Percentiles rank a stretch among this genome's conserved stretches.
These are phyloP conservation scores for Colletotrichum viniferum DNA, from an alignment of 2,329 filamentous ascomycete genomes.

Conservation along the genomic window DNA sequence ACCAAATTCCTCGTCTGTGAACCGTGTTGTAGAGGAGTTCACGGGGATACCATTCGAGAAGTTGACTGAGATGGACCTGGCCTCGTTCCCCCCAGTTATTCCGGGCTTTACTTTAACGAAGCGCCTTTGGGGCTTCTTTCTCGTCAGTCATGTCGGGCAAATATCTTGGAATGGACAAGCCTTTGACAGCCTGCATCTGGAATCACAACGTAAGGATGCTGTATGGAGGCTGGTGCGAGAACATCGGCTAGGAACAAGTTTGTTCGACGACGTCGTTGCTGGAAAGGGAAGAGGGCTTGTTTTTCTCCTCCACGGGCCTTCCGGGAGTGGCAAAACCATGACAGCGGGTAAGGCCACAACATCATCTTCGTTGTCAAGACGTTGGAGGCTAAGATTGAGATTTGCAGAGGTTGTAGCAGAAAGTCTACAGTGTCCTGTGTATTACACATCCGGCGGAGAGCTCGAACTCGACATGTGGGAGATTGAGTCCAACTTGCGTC, in stretches of 20 bases:
- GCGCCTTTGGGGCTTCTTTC: neutral
- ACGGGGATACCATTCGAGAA: neutral
- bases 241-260: neutral
- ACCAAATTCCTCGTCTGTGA: no score
- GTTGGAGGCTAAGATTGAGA: no score
- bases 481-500: neutral
- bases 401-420: neutral
- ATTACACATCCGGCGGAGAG: neutral
- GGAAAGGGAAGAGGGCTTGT: neutral
- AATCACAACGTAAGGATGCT: neutral
- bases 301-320: neutral
- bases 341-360: neutral
- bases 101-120: neutral
- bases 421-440: neutral
- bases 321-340: neutral
- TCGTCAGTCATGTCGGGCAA: neutral
- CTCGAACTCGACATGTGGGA: neutral
- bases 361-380: neutral
- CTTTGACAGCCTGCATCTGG: neutral
- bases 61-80: neutral
- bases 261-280: neutral
- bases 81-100: neutral
- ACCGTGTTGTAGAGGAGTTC: no score
- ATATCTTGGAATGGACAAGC: rapidly evolving
- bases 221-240: neutral